Conservation (phyloP, 495 filamentous ascomycete genomes). For the Oleoguttula mirabilis region DNA sequence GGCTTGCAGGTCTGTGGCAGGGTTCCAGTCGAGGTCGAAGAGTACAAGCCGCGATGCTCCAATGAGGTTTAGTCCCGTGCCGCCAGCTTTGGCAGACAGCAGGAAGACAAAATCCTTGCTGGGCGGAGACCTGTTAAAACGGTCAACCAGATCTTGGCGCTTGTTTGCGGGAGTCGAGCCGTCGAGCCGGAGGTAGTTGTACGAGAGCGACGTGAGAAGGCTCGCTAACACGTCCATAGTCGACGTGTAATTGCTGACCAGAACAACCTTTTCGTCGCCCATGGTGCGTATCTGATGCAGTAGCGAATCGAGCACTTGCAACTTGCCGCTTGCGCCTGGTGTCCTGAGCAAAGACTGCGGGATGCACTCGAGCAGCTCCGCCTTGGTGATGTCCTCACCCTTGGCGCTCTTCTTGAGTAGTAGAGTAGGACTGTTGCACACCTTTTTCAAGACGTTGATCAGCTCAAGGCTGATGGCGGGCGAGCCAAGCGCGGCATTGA, state of each 20-base stretch:
- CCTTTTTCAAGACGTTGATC: conserved; percentile 69
- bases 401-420: conserved; percentile 38
- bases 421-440: conserved; percentile 67
- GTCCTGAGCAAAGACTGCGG: conserved; percentile 47
- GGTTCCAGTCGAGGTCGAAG: conserved; percentile 79
- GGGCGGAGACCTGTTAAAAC: conserved; percentile 54
- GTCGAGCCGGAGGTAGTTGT: conserved; percentile 61
- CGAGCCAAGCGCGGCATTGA: conserved; percentile 52
- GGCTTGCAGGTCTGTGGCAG: conserved; percentile 68
- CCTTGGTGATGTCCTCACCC: conserved; percentile 30
- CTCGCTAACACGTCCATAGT: conserved; percentile 59
- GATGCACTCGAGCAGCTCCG: conserved; percentile 45
- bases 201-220: conserved; percentile 50
- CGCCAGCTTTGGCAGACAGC: conserved; percentile 67
- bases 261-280: conserved; percentile 58
- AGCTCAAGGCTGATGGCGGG: conserved; percentile 59
- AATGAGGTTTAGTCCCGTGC: conserved; percentile 65
- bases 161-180: conserved; percentile 56
- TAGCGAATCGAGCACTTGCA: conserved; percentile 59
- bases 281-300: conserved; percentile 46
- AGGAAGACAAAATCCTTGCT: conserved; percentile 59
- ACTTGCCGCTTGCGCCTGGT: conserved; percentile 52
- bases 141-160: conserved; percentile 63
- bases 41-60: conserved; percentile 64
- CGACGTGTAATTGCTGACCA: conserved; percentile 73